These are phyloP conservation scores for Microascus cirrosus DNA, from an alignment of 2,329 filamentous ascomycete genomes.

Conservation along the genomic window DNA sequence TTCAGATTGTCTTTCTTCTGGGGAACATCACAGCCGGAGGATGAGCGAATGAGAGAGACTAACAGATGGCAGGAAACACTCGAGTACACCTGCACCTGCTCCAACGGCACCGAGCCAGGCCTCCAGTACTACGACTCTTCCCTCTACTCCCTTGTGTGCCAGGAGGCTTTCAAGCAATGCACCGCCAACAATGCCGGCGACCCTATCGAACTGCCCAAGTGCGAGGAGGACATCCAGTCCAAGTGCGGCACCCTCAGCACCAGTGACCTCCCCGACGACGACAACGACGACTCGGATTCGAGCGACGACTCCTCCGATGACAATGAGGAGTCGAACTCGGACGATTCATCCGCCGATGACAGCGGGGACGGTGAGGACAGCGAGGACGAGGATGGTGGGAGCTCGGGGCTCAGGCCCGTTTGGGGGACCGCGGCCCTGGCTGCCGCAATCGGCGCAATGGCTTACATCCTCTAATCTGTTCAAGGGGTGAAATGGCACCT, in stretches of 20 bases:
- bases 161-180: conserved; percentile 34
- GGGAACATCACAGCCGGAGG: neutral
- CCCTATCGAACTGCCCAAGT: conserved; percentile 28
- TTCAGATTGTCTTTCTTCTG: neutral
- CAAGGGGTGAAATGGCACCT: neutral
- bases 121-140: conserved; percentile 43
- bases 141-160: conserved; percentile 40
- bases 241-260: conserved; percentile 4
- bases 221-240: conserved; percentile 3
- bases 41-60: neutral
- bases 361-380: neutral
- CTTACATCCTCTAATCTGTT: neutral
- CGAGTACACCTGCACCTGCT: conserved; percentile 36
- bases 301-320: neutral
- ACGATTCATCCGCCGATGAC: neutral
- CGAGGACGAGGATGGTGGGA: neutral
- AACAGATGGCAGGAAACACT: conserved; percentile 23
- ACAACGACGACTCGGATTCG: neutral
- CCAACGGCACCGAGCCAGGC: conserved; percentile 37
- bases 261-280: neutral
- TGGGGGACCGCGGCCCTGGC: neutral
- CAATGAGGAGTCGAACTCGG: neutral
- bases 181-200: conserved; percentile 28
- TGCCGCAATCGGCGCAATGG: neutral
- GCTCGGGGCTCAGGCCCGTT: neutral